These are phyloP conservation scores for Candida palmyrensis DNA, from an alignment of 805 yeast species.

Conservation along the genomic window DNA sequence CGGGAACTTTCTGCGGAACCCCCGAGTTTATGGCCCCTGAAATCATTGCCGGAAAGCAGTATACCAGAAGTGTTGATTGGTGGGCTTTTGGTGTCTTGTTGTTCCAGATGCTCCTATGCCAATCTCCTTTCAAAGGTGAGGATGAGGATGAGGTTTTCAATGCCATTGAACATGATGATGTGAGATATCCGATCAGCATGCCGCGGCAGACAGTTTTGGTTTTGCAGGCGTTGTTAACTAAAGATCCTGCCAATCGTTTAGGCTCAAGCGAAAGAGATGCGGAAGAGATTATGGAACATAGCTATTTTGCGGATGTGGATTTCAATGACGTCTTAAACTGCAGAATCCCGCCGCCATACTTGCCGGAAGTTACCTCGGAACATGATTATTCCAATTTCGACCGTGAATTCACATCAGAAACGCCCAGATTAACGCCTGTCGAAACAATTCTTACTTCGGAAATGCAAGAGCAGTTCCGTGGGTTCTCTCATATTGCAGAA, in stretches of 20 bases:
- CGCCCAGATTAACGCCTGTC: conserved; percentile 93
- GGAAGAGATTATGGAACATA: conserved; percentile 89
- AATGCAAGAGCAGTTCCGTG: conserved; percentile 95
- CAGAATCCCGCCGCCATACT: conserved; percentile 79
- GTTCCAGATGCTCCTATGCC: conserved; percentile 94
- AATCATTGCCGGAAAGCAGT: conserved; percentile 85
- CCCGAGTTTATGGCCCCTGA: conserved; percentile 99
- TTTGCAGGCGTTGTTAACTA: conserved; percentile 82
- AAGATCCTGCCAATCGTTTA: conserved; percentile 79
- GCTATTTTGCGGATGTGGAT: conserved; percentile 84
- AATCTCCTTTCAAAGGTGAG: conserved; percentile 96
- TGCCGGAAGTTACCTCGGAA: conserved; percentile 82
- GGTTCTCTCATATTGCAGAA: conserved; percentile 84
- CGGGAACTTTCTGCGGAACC: conserved; percentile 96
- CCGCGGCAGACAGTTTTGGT: conserved; percentile 94
- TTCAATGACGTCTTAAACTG: conserved; percentile 78
- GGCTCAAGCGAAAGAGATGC: conserved; percentile 92
- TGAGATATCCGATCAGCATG: conserved; percentile 94
- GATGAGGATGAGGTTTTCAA: conserved; percentile 96
- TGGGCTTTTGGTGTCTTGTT: conserved; percentile 98
- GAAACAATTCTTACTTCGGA: conserved; percentile 79
- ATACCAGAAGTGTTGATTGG: conserved; percentile 96
- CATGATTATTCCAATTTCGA: conserved; percentile 93
- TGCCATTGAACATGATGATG: conserved; percentile 95
- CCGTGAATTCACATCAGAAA: conserved; percentile 89